phyloP scores from a whole-genome alignment of 2,329 filamentous ascomycete genomes.

The Alternaria burnsii region DNA sequence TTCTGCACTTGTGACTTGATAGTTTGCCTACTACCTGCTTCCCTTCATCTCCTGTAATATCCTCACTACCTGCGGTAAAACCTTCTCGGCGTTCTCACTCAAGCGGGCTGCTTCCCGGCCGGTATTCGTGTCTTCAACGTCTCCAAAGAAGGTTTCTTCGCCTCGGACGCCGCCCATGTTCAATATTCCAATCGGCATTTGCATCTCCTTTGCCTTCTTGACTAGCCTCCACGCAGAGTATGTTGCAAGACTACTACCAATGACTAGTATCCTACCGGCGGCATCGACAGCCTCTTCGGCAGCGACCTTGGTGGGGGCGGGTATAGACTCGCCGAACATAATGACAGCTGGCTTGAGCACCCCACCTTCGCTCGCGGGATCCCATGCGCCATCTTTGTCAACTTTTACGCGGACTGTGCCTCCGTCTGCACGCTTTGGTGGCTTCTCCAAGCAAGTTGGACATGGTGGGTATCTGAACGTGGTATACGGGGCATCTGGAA shows the following conservation, averaged over 20 bases:
- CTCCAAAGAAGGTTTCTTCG: slow-evolving; percentile 74
- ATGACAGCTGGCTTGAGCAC: slow-evolving; percentile 91
- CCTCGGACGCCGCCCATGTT: slow-evolving; percentile 87
- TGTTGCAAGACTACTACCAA: slow-evolving; percentile 91
- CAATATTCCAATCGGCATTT: slow-evolving; percentile 85
- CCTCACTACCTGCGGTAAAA: slow-evolving; percentile 44
- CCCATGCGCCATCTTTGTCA: slow-evolving; percentile 83
- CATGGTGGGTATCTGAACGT: slow-evolving; percentile 93
- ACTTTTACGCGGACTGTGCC: slow-evolving; percentile 65
- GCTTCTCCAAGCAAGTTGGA: slow-evolving; percentile 75
- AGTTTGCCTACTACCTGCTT: background rate
- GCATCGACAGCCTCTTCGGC: slow-evolving; percentile 83
- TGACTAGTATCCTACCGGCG: slow-evolving; percentile 74
- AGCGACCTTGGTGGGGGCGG: slow-evolving; percentile 70
- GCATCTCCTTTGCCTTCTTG: slow-evolving; percentile 80
- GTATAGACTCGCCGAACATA: slow-evolving; percentile 95
- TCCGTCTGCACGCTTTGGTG: slow-evolving; percentile 67
- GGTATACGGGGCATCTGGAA: slow-evolving; percentile 85
- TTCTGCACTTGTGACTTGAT: background rate
- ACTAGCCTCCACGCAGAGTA: slow-evolving; percentile 94
- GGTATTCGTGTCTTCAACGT: slow-evolving; percentile 58
- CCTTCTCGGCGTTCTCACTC: slow-evolving; percentile 52
- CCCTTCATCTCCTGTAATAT: slow-evolving; percentile 30
- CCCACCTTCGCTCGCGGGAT: slow-evolving; percentile 63
- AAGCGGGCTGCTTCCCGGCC: slow-evolving; percentile 52